These are phyloP conservation scores for Pezicula neosporulosa DNA, from an alignment of 2,329 filamentous ascomycete genomes.

Conservation along the genomic window DNA sequence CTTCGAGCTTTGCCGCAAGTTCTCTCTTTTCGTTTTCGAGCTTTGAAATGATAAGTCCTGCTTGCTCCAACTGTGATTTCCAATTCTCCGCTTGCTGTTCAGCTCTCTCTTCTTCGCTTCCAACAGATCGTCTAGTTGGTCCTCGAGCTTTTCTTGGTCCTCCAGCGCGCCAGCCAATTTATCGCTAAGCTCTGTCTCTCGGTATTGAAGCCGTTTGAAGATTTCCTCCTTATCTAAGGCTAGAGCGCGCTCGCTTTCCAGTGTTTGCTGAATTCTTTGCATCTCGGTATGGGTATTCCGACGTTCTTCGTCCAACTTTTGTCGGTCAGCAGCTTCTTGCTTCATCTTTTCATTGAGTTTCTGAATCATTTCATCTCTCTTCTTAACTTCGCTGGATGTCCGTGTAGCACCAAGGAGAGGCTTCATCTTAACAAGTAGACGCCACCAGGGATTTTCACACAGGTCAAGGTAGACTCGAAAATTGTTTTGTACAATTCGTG, in stretches of 20 bases:
- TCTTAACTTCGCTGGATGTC: slow-evolving; percentile 91
- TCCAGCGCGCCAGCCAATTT: slow-evolving; percentile 89
- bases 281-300: slow-evolving; percentile 84
- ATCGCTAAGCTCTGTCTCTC: slow-evolving; percentile 89
- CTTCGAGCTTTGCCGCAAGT: slow-evolving; percentile 61
- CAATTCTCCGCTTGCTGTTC: slow-evolving; percentile 81
- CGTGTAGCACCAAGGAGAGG: slow-evolving; percentile 88
- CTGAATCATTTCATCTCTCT: slow-evolving; percentile 88
- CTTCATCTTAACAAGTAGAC: slow-evolving; percentile 90
- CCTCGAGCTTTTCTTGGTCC: slow-evolving; percentile 91
- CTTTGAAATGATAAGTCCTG: slow-evolving; percentile 78
- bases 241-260: slow-evolving; percentile 93
- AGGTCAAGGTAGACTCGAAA: slow-evolving; percentile 89
- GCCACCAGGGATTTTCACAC: slow-evolving; percentile 95
- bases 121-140: slow-evolving; percentile 86
- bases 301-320: slow-evolving; percentile 85
- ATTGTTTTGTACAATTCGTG: slow-evolving; percentile 90
- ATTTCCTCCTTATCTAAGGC: slow-evolving; percentile 98
- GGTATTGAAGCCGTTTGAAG: slow-evolving; percentile 88
- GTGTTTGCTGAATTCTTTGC: slow-evolving; percentile 83
- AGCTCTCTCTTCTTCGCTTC: slow-evolving; percentile 80
- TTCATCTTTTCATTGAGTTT: slow-evolving; percentile 82
- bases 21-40: slow-evolving; percentile 84
- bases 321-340: slow-evolving; percentile 68
- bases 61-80: slow-evolving; percentile 84